Evolutionary conservation across 371 early-diverging fungal genomes (phyloP), one percentile per base, ranked within the genome.

Genomic region (Mortierella polycephala): DNA sequence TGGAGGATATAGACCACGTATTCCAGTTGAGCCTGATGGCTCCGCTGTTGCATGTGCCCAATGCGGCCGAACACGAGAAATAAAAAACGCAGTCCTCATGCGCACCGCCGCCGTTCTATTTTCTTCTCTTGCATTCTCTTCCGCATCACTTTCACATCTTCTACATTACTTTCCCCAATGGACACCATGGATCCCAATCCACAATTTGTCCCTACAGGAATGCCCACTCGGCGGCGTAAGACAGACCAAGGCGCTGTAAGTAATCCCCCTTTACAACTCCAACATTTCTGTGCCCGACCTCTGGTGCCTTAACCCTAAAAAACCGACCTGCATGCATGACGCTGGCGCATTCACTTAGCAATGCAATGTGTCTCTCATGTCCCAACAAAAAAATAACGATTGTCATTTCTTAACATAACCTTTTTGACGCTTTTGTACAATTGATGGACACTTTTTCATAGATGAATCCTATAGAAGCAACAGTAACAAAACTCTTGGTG

Each of bases 381-480:
- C 30, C 30, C 30, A 30, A 30, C 30, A 30, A 30, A 4, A 30
- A 30, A 30, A 2, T 30, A 30, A 4, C 30, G 30, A 4, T 4
- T 30, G 30, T 30, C 30, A 30, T 30, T 30, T 30, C 30, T 4
- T 30, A 30, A 30, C 30, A 30, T 30, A 30, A 30, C 30, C 4
- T 30, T 30, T 30, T 30, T 30, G 30, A 4, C 30, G 30, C 30
- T 30, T 30, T 30, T 30, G 30, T 30, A 39, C 1, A 16, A 13
- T 51, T 6, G 18, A n/a, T 51, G 18, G 9, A 42, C 16, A 41
- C 21, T n/a, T 50, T 47, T 14, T 52, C 20, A 3, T 64, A 88
- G 87, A 77, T 83, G 82, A 76, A 76, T 50, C 81, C 83, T 10
- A 86, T 88, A 57, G 89, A 90, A 57, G 79, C 74, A 39, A 82